Conservation (phyloP, 2,329 filamentous ascomycete species). For the Knoxdaviesia proteae region DNA sequence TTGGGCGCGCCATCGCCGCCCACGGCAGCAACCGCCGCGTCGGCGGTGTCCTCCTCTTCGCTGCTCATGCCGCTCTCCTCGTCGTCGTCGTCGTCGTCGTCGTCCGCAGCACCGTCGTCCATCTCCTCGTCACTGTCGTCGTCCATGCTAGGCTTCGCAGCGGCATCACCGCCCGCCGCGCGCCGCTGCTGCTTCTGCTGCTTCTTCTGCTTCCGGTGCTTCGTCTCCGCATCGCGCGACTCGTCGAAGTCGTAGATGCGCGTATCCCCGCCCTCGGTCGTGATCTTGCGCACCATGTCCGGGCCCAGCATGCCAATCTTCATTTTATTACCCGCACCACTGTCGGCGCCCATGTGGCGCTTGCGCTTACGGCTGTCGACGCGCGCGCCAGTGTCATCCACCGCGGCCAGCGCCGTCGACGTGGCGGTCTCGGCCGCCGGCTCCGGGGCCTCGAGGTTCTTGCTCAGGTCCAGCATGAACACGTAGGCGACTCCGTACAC, state of each 20-base stretch:
- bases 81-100: conserved; percentile 14
- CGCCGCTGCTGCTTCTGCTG: conserved; percentile 6
- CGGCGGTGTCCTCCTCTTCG: neutral
- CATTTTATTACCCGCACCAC: conserved; percentile 33
- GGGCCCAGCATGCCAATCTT: conserved; percentile 22
- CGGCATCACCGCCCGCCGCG: conserved; percentile 11
- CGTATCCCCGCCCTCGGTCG: conserved; percentile 15
- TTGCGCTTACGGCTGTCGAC: conserved; percentile 30
- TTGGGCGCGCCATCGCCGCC: too few species aligned
- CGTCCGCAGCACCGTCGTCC: conserved; percentile 16
- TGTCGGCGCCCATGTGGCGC: conserved; percentile 20
- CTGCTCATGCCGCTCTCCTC: conserved; percentile 4
- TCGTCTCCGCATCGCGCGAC: neutral
- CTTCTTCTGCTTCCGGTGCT: conserved; percentile 2
- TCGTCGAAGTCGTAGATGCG: conserved; percentile 14
- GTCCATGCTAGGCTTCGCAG: conserved; percentile 7
- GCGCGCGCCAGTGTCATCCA: conserved; percentile 11
- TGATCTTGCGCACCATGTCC: conserved; percentile 19
- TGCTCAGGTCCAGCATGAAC: conserved; percentile 74
- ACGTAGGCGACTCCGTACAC: conserved; percentile 72
- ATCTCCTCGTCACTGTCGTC: conserved; percentile 18
- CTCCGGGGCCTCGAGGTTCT: conserved; percentile 34
- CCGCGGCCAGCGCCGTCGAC: conserved; percentile 10
- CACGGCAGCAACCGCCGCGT: too few species aligned
- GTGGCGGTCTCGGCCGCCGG: neutral